These are phyloP conservation scores for Diaporthe humulicola DNA, from an alignment of 2,329 filamentous ascomycete species.

Conservation along the genomic window DNA sequence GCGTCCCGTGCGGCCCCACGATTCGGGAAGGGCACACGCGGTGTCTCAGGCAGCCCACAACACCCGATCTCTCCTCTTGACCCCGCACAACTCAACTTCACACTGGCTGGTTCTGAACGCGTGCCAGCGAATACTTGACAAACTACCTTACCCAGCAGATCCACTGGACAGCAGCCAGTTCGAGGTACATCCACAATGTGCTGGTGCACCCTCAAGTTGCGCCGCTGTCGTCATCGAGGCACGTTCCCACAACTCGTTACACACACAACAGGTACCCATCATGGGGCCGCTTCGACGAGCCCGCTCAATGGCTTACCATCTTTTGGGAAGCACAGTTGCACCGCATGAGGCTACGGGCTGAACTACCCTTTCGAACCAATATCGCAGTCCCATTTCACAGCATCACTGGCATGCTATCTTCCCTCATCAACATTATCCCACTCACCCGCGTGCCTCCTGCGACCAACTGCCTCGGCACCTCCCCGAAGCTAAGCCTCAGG, in stretches of 20 bases:
- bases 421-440: not conserved
- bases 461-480: not conserved
- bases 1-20: not conserved
- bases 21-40: conserved; percentile 12
- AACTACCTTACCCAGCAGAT: conserved; percentile 5
- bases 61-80: conserved; percentile 1
- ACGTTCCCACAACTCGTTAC: conserved; percentile 14
- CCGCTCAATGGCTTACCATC: not conserved
- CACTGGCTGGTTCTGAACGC: not conserved
- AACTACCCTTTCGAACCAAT: not conserved
- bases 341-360: conserved; percentile 2
- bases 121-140: not conserved
- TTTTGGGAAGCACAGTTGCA: not conserved
- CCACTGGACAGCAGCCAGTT: not conserved
- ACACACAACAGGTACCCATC: conserved; percentile 1
- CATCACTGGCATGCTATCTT: not conserved
- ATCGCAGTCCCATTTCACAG: not conserved
- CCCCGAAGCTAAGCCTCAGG: not conserved
- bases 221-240: conserved; percentile 24
- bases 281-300: not conserved
- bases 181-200: not conserved
- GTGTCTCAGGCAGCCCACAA: conserved; percentile 18
- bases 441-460: not conserved
- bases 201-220: not conserved
- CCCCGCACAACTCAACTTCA: not conserved